A percentile compares a stretch with the other conserved stretches of the same genome.
Evolutionary conservation across 306 rosid genomes (phyloP).

Genomic region (Abrus pulchellus): DNA sequence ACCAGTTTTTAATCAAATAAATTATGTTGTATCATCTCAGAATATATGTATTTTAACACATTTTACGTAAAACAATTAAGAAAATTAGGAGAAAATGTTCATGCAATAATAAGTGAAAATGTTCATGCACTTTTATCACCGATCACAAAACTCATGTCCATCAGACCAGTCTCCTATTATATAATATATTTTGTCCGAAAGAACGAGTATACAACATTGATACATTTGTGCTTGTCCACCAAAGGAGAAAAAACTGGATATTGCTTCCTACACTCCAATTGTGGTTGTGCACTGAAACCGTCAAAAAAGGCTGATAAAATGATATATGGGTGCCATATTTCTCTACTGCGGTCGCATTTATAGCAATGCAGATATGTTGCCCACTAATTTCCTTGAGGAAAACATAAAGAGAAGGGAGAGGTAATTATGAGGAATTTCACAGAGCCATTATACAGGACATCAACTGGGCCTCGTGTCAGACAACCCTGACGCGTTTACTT

Average conservation of each 20-base stretch:
- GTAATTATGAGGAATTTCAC: background rate
- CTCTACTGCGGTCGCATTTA: background rate
- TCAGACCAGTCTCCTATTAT: background rate
- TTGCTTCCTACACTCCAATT: background rate
- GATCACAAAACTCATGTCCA: background rate
- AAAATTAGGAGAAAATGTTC: no score
- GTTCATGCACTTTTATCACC: background rate
- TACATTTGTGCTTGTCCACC: background rate
- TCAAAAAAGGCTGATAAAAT: background rate
- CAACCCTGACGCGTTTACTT: background rate
- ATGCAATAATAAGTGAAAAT: background rate
- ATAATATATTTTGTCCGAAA: background rate
- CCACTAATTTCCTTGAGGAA: background rate
- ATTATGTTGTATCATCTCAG: background rate
- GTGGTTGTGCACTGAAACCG: background rate
- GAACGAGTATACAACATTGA: background rate
- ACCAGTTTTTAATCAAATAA: no score
- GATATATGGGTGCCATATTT: background rate
- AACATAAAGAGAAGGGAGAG: background rate
- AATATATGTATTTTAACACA: background rate
- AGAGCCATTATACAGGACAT: background rate
- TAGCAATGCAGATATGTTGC: background rate
- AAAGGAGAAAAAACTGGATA: background rate
- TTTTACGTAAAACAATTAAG: background rate
- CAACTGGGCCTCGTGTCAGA: background rate